Conservation (phyloP, 176 grass and related monocot species). For the Triticum dicoccoides region DNA sequence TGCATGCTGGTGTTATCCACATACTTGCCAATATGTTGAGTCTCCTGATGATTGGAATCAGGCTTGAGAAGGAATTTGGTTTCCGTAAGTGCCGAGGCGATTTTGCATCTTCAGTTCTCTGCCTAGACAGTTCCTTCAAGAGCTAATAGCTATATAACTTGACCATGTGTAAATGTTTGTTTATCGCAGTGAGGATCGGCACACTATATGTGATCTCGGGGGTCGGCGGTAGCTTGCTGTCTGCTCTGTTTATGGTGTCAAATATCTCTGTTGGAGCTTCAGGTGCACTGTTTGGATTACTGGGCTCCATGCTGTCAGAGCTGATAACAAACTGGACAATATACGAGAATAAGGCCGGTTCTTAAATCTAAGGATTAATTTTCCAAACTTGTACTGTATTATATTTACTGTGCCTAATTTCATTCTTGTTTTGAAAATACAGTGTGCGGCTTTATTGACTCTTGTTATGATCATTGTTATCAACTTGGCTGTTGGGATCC, state of each 20-base stretch:
- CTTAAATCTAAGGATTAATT: conserved; percentile 2
- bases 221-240: conserved; percentile 86
- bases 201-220: conserved; percentile 80
- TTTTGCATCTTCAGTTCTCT: neutral
- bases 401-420: conserved; percentile 27
- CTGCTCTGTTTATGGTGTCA: conserved; percentile 79
- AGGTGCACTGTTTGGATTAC: conserved; percentile 93
- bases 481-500: conserved; percentile 83
- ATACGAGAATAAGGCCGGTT: conserved; percentile 88
- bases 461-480: conserved; percentile 71
- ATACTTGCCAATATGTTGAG: conserved; percentile 88
- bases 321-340: conserved; percentile 98
- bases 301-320: conserved; percentile 94
- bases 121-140: neutral
- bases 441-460: conserved; percentile 74
- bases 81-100: conserved; percentile 53
- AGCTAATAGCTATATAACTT: conserved; percentile 5
- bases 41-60: conserved; percentile 83
- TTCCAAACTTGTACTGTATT: neutral
- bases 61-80: conserved; percentile 94
- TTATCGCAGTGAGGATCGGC: conserved; percentile 75
- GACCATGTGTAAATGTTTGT: conserved; percentile 17
- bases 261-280: conserved; percentile 94
- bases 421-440: conserved; percentile 21
- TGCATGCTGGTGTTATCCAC: conserved; percentile 91